A percentile compares a stretch with the other conserved stretches of the same genome.
These are phyloP conservation scores for Quercus wislizeni DNA, from an alignment of 306 rosid genomes.

Conservation along the genomic window DNA sequence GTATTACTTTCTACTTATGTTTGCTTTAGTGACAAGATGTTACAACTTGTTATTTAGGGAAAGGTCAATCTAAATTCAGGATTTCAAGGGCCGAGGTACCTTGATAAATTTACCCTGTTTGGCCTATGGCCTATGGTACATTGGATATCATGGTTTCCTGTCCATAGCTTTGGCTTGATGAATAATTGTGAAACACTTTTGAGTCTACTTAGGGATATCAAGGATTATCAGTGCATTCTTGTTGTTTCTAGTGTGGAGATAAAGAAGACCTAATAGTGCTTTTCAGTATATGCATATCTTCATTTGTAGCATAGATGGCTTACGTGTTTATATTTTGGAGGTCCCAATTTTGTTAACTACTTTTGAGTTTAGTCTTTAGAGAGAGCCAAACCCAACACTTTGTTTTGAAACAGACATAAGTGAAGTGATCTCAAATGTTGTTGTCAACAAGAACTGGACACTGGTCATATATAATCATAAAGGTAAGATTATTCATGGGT, in stretches of 20 bases:
- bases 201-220: too few species aligned
- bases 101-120: conserved; percentile 5
- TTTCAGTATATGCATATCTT: neutral
- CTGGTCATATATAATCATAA: too few species aligned
- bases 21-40: too few species aligned
- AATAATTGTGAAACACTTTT: neutral
- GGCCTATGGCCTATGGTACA: neutral
- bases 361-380: too few species aligned
- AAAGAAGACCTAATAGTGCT: neutral
- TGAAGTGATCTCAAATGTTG: too few species aligned
- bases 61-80: too few species aligned
- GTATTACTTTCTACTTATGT: too few species aligned
- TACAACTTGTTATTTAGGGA: too few species aligned
- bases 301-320: neutral
- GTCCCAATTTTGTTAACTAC: neutral
- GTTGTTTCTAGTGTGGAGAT: neutral
- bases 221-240: neutral
- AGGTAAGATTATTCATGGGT: too few species aligned
- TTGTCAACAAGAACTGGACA: too few species aligned
- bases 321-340: neutral
- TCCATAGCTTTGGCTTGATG: neutral
- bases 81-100: neutral
- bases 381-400: too few species aligned
- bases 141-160: conserved; percentile 1
- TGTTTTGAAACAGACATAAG: too few species aligned